Conservation (phyloP, 805 yeast genomes). For the Myxozyma monticola region DNA sequence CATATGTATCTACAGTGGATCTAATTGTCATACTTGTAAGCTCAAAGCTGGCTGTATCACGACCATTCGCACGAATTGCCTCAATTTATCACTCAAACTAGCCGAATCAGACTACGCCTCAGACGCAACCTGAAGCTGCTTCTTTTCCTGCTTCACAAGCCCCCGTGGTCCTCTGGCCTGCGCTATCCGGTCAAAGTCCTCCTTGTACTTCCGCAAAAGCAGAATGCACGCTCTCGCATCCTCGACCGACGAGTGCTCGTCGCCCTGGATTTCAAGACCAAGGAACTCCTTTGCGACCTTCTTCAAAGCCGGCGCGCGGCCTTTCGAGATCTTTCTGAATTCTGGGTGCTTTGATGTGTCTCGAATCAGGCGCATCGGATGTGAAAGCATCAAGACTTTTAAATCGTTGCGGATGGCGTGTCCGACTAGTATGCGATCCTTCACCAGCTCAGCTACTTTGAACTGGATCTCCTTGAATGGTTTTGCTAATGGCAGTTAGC, state of each 20-base stretch:
- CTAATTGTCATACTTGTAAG: no score
- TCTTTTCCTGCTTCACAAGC: neutral
- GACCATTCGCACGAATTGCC: no score
- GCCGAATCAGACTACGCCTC: conserved; percentile 4
- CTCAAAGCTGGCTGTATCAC: no score
- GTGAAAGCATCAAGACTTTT: conserved; percentile 63
- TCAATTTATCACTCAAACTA: no score
- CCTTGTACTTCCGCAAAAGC: conserved; percentile 62
- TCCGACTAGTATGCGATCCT: conserved; percentile 68
- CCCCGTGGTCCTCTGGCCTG: conserved; percentile 2
- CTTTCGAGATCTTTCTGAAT: conserved; percentile 50
- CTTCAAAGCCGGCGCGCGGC: conserved; percentile 73
- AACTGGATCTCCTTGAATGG: conserved; percentile 66
- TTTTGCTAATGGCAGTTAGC: conserved; percentile 48
- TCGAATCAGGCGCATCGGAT: conserved; percentile 61
- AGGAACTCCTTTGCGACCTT: conserved; percentile 60
- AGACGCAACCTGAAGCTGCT: neutral
- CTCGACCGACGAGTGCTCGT: conserved; percentile 82
- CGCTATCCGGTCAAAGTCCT: conserved; percentile 53
- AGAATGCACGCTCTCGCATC: conserved; percentile 89
- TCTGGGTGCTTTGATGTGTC: conserved; percentile 63
- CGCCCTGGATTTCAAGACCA: conserved; percentile 63
- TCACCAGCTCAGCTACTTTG: conserved; percentile 52
- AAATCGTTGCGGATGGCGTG: conserved; percentile 84
- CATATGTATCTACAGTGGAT: no score